A percentile compares a stretch with the other conserved stretches of the same genome.
These are phyloP conservation scores for Aaosphaeria arxii DNA, from an alignment of 2,329 filamentous ascomycete species.

Conservation along the genomic window DNA sequence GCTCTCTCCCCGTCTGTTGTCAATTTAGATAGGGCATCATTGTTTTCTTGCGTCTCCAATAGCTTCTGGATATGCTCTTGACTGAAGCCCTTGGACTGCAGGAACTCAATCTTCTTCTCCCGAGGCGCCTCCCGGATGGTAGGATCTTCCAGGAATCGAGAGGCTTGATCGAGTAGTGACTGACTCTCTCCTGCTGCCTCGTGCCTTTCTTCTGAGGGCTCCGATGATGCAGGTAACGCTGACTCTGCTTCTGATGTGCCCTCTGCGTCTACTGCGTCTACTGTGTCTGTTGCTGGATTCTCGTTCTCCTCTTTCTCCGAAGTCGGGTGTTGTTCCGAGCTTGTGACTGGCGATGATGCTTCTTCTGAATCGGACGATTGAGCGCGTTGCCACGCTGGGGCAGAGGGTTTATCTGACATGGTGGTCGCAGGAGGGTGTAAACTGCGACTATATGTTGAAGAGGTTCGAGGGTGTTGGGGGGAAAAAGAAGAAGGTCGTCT, in stretches of 20 bases:
- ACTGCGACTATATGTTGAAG: background rate
- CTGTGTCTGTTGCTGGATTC: background rate
- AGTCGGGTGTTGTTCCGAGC: background rate
- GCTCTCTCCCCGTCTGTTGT: conserved; percentile 20
- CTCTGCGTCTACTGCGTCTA: background rate
- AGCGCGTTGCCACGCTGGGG: conserved; percentile 23
- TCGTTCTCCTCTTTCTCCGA: conserved; percentile 1
- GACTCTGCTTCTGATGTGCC: background rate
- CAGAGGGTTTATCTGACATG: conserved; percentile 8
- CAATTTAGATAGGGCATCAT: conserved; percentile 12
- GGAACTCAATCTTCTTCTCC: conserved; percentile 72
- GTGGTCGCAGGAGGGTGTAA: background rate
- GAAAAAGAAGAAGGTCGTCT: too few relatives aligned
- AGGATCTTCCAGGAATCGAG: conserved; percentile 72
- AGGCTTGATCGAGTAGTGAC: conserved; percentile 61
- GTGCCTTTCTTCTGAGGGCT: conserved; percentile 12
- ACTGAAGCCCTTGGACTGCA: conserved; percentile 72
- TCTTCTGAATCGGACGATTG: background rate
- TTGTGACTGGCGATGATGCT: background rate
- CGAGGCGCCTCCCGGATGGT: conserved; percentile 65
- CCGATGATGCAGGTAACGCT: background rate
- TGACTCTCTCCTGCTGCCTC: conserved; percentile 1
- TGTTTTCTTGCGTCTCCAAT: conserved; percentile 40
- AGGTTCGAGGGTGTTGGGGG: too few relatives aligned
- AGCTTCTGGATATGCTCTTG: conserved; percentile 66